Base-by-base conservation (phyloP, 371 early-diverging fungal genomes). In the Apophysomyces sp. region DNA sequence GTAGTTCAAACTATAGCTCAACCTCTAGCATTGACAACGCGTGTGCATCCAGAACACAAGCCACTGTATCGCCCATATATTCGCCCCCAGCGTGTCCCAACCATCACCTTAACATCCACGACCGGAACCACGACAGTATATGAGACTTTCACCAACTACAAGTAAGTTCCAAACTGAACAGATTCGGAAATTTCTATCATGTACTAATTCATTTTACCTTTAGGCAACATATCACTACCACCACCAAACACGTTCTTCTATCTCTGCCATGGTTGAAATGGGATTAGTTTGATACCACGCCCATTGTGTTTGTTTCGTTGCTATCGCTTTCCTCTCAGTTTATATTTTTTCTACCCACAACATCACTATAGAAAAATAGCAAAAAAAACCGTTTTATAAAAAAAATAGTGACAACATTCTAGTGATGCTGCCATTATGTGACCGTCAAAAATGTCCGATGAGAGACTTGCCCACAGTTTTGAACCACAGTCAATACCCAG, bases 321-420 rank as follows among this genome's bases (percentile, higher is more conserved):
- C 53, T 30, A 24, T 16, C 53, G 9, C 24, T 24, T 26, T 26
- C 27, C 27, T 26, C 27, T 26, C 53, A 28, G 53, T 52, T 30
- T 52, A 30, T 52, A 15, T 7, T 52, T 26, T 28, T 61, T 63
- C 63, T 68, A 66, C 63, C 68, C 67, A 65, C 63, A 57, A 60
- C 61, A 59, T 64, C 34, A 34, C 34, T 41, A 41, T 41, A 41
- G 41, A 41, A 41, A 41, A 41, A 41, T 7, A 34, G n/a, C n/a
- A n/a, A n/a, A n/a, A n/a, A n/a, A n/a, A n/a, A n/a, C n/a, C n/a
- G n/a, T n/a, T n/a, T n/a, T n/a, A n/a, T n/a, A n/a, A n/a, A n/a
- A n/a, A n/a, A n/a, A n/a, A n/a, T n/a, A n/a, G n/a, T n/a, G n/a
- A n/a, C n/a, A n/a, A n/a, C n/a, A n/a, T n/a, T n/a, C n/a, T n/a